Evolutionary conservation across 2,329 filamentous ascomycete genomes (phyloP), one percentile per base, ranked within the genome.

Genomic region (Pseudogymnoascus sp.): DNA sequence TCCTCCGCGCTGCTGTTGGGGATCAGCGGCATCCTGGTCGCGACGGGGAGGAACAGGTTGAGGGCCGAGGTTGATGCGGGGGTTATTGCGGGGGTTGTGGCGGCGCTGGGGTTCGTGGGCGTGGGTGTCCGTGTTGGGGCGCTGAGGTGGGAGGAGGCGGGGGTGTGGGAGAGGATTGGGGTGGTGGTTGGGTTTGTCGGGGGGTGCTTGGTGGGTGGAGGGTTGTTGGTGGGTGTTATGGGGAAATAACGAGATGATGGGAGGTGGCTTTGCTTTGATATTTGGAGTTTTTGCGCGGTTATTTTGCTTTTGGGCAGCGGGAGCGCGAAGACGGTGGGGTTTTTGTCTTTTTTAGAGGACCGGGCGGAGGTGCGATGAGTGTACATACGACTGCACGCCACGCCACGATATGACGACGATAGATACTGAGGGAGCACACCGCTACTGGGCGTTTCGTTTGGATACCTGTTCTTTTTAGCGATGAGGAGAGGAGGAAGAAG

Each of bases 1-100:
- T 80, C 84, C 0, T 82, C 89, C 0, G 80, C 87, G 37, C 73
- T 87, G 6, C 80, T 93, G 7, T 80, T 91, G 37, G 73, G 82
- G 59, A 81, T 93, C 33, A 83, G 88, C 0, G 80, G 80, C 38
- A 79, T 88, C 9, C 81, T 95, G 38, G 84, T 89, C 33, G 76
- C 79, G 13, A 90, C 90, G 0, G 89, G 89, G 7, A 81, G 83
- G 56, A 87, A 85, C 71, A 88, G 83, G 72, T 79, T 88, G 67
- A 80, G 83, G 4, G 79, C 85, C n/a, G 85, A 90, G 72, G 90
- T 93, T 3, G 88, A 93, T 69, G 84, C 83, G 0, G 89, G 87
- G 7, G 88, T 90, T 1, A 80, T 89, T 1, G 79, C 90, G 42
- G 89, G 88, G 9, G 85, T 88, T 15, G 80, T 89, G 33, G 79